Evolutionary conservation across 306 rosid genomes (phyloP).

Genomic region (Aeschynomene evenia): DNA sequence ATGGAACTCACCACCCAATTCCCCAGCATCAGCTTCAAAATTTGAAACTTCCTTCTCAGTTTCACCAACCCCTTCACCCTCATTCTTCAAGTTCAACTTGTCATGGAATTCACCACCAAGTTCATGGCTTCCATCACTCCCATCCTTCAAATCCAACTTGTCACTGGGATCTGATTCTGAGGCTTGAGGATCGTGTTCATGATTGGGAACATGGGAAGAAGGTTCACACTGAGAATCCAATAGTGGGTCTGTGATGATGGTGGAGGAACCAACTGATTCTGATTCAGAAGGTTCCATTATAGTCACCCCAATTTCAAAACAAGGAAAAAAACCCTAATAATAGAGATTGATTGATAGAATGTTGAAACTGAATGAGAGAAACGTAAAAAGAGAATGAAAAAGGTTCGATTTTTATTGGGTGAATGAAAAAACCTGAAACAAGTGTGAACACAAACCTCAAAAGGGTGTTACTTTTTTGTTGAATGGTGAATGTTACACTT

Average conservation of each 20-base stretch:
- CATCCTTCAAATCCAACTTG: background rate
- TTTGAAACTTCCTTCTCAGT: slow-evolving; percentile 20
- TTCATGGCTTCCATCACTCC: slow-evolving; percentile 22
- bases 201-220: slow-evolving; percentile 32
- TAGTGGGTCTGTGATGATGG: slow-evolving; percentile 3
- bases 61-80: background rate
- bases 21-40: slow-evolving; percentile 23
- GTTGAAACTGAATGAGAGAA: background rate
- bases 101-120: slow-evolving; percentile 29
- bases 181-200: slow-evolving; percentile 40
- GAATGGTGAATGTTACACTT: background rate
- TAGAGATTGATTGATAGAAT: background rate
- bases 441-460: slow-evolving; percentile 29
- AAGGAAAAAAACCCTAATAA: slow-evolving; percentile 58
- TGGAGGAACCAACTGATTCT: slow-evolving; percentile 24
- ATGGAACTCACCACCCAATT: slow-evolving; percentile 31
- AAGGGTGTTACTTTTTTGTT: slow-evolving; percentile 6
- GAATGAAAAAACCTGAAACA: background rate
- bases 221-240: slow-evolving; percentile 29
- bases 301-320: slow-evolving; percentile 60
- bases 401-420: background rate
- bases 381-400: background rate
- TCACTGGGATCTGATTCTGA: slow-evolving; percentile 37
- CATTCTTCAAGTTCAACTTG: slow-evolving; percentile 43
- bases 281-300: slow-evolving; percentile 64